Evolutionary conservation across 2,329 filamentous ascomycete genomes (phyloP).

Genomic region (Bipolaris gigantea): DNA sequence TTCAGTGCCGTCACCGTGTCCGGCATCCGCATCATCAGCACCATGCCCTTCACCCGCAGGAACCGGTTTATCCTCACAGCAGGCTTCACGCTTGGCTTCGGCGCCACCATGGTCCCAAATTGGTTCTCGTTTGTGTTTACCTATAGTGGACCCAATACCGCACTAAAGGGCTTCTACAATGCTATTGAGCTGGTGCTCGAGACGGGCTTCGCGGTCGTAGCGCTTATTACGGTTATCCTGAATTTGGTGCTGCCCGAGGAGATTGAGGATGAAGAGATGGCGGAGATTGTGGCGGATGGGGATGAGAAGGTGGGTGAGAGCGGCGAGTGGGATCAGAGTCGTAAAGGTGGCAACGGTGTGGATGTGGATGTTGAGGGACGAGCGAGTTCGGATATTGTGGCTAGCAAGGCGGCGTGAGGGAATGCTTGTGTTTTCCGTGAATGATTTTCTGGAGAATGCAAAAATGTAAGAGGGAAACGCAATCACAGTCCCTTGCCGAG

Average conservation of each 20-base stretch:
- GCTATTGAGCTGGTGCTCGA: conserved; percentile 57
- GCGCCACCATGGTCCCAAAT: conserved; percentile 51
- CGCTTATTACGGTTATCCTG: conserved; percentile 70
- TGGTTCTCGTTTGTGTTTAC: conserved; percentile 75
- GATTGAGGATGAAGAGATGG: conserved; percentile 63
- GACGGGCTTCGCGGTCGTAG: conserved; percentile 71
- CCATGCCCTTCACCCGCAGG: conserved; percentile 73
- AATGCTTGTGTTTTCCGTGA: neutral
- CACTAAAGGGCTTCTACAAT: conserved; percentile 72
- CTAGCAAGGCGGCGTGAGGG: conserved; percentile 12
- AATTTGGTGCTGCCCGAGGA: conserved; percentile 76
- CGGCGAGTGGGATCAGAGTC: conserved; percentile 47
- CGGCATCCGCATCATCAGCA: conserved; percentile 74
- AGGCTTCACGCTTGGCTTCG: conserved; percentile 70
- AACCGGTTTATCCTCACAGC: conserved; percentile 82
- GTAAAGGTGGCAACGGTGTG: conserved; percentile 27
- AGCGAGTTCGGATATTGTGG: conserved; percentile 18
- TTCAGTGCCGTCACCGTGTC: conserved; percentile 76
- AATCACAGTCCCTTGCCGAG: neutral
- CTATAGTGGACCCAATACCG: conserved; percentile 67
- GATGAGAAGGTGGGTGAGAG: conserved; percentile 43
- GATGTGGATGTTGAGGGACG: conserved; percentile 10
- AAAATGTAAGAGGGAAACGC: neutral
- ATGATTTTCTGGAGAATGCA: neutral
- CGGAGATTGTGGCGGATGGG: conserved; percentile 48